These are phyloP conservation scores for Anacardium occidentale DNA, from an alignment of 345 rosid genomes.

Conservation along the genomic window DNA sequence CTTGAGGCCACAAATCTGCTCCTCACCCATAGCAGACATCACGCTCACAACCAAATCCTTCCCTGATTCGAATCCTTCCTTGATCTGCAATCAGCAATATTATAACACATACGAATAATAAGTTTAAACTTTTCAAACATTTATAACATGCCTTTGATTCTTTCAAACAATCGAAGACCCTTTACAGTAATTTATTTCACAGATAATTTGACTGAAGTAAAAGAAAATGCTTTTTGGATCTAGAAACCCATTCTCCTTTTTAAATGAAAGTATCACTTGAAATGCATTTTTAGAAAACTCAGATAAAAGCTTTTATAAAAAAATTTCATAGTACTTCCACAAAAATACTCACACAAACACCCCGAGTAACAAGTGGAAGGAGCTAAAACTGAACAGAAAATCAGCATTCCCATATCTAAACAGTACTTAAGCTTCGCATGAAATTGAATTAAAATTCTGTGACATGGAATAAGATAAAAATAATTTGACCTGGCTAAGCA, in stretches of 20 bases:
- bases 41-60: slow-evolving; percentile 49
- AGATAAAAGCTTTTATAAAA: no score
- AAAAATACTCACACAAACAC: not conserved
- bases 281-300: no score
- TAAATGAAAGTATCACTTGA: not conserved
- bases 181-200: no score
- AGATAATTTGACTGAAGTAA: no score
- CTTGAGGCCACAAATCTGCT: slow-evolving; percentile 51
- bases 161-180: no score
- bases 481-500: slow-evolving; percentile 7
- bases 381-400: not conserved
- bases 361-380: not conserved
- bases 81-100: slow-evolving; percentile 29
- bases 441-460: not conserved
- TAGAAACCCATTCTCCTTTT: no score
- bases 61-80: slow-evolving; percentile 48
- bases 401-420: not conserved
- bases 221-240: no score
- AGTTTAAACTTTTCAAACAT: not conserved
- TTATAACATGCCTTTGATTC: no score
- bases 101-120: not conserved
- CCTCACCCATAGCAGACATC: slow-evolving; percentile 59
- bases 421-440: not conserved
- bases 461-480: not conserved
- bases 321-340: no score